Conservation (phyloP, 2,329 filamentous ascomycete genomes). For the Cercospora beticola region DNA sequence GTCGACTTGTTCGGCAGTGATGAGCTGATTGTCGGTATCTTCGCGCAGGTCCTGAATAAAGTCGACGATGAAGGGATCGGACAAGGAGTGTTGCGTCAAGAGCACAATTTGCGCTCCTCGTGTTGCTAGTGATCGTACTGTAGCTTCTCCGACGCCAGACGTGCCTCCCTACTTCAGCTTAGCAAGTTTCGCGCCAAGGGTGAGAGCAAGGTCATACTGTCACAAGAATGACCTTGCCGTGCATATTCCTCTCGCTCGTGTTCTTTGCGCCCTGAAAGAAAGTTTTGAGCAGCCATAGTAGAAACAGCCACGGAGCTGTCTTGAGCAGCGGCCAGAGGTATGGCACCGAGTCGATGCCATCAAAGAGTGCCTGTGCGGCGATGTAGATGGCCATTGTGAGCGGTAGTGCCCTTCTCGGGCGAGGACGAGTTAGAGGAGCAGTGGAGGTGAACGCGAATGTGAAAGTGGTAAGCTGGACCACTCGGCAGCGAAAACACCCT, state of each 20-base stretch:
- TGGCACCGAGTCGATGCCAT: slow-evolving; percentile 54
- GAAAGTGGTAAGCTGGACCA: not conserved
- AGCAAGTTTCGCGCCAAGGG: slow-evolving; percentile 19
- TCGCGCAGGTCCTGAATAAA: slow-evolving; percentile 85
- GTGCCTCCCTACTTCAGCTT: slow-evolving; percentile 67
- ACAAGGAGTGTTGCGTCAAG: slow-evolving; percentile 76
- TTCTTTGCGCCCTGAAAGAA: slow-evolving; percentile 77
- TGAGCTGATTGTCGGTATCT: slow-evolving; percentile 75
- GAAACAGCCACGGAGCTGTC: slow-evolving; percentile 51
- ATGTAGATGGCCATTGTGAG: slow-evolving; percentile 62
- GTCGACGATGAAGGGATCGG: slow-evolving; percentile 86
- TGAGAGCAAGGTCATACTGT: slow-evolving; percentile 57
- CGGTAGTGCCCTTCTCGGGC: slow-evolving; percentile 1
- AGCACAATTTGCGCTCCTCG: slow-evolving; percentile 89
- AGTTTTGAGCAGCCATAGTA: slow-evolving; percentile 64
- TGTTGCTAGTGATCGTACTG: slow-evolving; percentile 70
- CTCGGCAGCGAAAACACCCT: not conserved
- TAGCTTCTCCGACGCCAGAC: slow-evolving; percentile 81
- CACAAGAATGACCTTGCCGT: slow-evolving; percentile 89
- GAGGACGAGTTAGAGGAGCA: not conserved
- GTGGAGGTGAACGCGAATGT: not conserved
- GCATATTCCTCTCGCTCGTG: slow-evolving; percentile 76
- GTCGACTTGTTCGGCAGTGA: slow-evolving; percentile 95
- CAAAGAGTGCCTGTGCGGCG: slow-evolving; percentile 52
- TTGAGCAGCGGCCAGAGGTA: slow-evolving; percentile 46